These are phyloP conservation scores for Ascochyta pisi DNA, from an alignment of 2,329 filamentous ascomycete species.

Conservation along the genomic window DNA sequence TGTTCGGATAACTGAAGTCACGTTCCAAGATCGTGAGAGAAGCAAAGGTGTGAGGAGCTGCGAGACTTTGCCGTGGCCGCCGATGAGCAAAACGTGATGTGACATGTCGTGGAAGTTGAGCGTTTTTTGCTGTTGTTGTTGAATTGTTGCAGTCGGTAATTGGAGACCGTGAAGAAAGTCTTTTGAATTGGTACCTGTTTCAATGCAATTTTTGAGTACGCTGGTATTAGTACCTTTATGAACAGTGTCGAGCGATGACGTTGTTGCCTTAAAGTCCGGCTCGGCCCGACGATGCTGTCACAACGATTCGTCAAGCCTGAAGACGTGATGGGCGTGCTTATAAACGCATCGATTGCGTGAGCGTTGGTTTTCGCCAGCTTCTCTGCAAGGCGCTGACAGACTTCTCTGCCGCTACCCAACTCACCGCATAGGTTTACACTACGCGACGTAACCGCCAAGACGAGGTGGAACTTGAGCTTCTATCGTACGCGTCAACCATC, in stretches of 20 bases:
- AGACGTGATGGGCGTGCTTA: conserved; percentile 8
- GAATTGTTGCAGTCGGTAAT: neutral
- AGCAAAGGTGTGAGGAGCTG: conserved; percentile 78
- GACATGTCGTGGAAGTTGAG: conserved; percentile 28
- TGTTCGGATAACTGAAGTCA: conserved; percentile 79
- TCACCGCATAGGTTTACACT: neutral
- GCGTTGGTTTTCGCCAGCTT: neutral
- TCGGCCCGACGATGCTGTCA: conserved; percentile 6
- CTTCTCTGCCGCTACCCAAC: neutral
- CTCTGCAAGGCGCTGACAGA: neutral
- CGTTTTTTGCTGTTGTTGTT: neutral
- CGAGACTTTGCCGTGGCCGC: conserved; percentile 82
- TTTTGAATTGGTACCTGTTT: neutral
- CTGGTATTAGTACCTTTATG: conserved; percentile 15
- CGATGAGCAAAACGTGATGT: conserved; percentile 69
- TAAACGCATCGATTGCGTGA: conserved; percentile 16
- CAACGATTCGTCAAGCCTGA: conserved; percentile 6
- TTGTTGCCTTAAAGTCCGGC: conserved; percentile 1
- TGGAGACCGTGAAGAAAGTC: neutral
- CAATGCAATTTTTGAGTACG: neutral
- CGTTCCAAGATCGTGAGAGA: conserved; percentile 74
- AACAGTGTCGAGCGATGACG: conserved; percentile 14
- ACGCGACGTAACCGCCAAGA: neutral
- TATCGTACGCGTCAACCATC: neutral
- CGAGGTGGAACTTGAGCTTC: neutral